A percentile compares a stretch with the other conserved stretches of the same genome.
These are phyloP conservation scores for Psilocybe subaeruginosa DNA, from an alignment of 768 basidiomycete species.

Conservation along the genomic window DNA sequence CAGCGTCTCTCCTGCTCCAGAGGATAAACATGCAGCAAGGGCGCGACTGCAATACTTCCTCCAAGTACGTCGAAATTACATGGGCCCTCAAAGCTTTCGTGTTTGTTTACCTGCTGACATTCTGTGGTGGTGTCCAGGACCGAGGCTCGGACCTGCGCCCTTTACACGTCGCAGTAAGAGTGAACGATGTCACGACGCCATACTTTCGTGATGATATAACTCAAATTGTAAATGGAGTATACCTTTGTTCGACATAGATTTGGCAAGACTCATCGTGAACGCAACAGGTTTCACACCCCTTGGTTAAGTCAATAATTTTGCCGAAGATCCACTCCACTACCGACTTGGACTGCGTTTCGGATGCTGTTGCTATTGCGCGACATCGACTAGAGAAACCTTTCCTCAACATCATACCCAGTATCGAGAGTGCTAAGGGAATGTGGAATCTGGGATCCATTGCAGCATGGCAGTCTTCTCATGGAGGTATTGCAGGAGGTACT, in stretches of 20 bases:
- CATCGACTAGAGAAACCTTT: slow-evolving; percentile 29
- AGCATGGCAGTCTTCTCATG: slow-evolving; percentile 59
- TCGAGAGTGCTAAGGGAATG: slow-evolving; percentile 81
- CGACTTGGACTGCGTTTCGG: slow-evolving; percentile 68
- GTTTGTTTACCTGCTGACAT: background rate
- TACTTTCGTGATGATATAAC: slow-evolving; percentile 69
- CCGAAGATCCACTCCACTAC: slow-evolving; percentile 80
- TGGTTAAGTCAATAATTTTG: slow-evolving; percentile 71
- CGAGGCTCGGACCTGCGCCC: slow-evolving; percentile 35
- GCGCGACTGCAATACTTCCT: slow-evolving; percentile 57
- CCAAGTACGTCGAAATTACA: slow-evolving; percentile 35
- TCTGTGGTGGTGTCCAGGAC: slow-evolving; percentile 11
- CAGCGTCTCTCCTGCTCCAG: slow-evolving; percentile 69
- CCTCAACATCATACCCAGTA: slow-evolving; percentile 72
- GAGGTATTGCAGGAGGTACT: slow-evolving; percentile 49
- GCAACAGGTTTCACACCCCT: slow-evolving; percentile 32
- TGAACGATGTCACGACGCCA: slow-evolving; percentile 68
- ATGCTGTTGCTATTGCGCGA: slow-evolving; percentile 38
- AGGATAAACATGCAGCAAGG: slow-evolving; percentile 65
- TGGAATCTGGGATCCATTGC: slow-evolving; percentile 74
- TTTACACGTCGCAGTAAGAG: slow-evolving; percentile 64
- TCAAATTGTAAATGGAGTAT: slow-evolving; percentile 48
- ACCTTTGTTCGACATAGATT: background rate
- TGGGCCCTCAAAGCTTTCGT: background rate
- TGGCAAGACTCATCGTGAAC: background rate